Conservation (phyloP, 1,139 yeast genomes). For the Schwanniomyces etchellsii region DNA sequence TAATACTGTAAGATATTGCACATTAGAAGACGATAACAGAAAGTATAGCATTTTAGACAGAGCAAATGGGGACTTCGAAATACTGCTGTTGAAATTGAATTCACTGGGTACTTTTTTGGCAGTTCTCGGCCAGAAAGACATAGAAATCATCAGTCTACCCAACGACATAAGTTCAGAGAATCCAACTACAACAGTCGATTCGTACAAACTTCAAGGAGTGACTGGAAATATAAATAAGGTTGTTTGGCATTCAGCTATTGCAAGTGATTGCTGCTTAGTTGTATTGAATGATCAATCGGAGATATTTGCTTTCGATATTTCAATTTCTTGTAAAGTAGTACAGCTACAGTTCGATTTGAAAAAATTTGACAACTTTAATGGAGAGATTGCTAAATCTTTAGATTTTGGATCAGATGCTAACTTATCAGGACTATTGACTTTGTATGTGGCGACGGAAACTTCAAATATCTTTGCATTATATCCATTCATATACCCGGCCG, state of each 20-base stretch:
- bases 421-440: constrained; percentile 29
- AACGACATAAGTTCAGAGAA: constrained; percentile 7
- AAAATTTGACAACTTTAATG: constrained; percentile 8
- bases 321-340: constrained; percentile 20
- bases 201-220: constrained; percentile 13
- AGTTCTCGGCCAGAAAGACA: constrained; percentile 20
- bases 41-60: constrained; percentile 17
- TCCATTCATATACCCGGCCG: constrained; percentile 22
- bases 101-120: constrained; percentile 28
- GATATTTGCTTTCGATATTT: constrained; percentile 25
- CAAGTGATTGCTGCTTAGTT: constrained; percentile 25
- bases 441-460: constrained; percentile 24
- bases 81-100: constrained; percentile 22
- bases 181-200: constrained; percentile 9
- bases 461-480: constrained; percentile 25
- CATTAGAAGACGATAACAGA: constrained; percentile 15
- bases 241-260: constrained; percentile 28
- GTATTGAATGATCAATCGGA: constrained; percentile 20
- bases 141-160: constrained; percentile 24
- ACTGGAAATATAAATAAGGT: constrained; percentile 18
- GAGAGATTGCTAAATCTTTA: constrained; percentile 23
- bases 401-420: constrained; percentile 27
- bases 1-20: constrained; percentile 25
- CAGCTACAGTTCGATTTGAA: constrained; percentile 17
- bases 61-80: constrained; percentile 10